Evolutionary conservation across 805 yeast species (phyloP), one percentile per base, ranked within the genome.

Genomic region (Pichia paraexigua): DNA sequence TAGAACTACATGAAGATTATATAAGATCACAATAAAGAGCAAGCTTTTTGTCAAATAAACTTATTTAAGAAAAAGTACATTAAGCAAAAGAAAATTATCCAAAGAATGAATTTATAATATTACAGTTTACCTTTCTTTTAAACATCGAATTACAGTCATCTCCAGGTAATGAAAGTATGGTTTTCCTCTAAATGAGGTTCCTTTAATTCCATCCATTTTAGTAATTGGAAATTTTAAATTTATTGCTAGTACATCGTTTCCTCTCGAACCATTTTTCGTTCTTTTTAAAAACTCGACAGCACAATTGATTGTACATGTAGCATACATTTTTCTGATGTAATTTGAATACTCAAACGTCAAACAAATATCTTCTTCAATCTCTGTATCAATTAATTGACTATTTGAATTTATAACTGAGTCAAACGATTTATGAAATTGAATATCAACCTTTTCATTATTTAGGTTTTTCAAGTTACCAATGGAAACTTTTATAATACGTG

Each of bases 131-230:
- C 13, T 12, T 13, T 30, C 35, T 9, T 35, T n/a, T n/a, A 35
- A n/a, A 35, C 11, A 8, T 7, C 10, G 17, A 8, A 35, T 11
- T n/a, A 35, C 9, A 9, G 39, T 35, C 9, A 35, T 5, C 20
- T 35, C 39, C 20, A 35, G n/a, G 12, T 35, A 35, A 35, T 35
- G 39, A 58, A 85, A 83, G 12, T 76, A 57, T 54, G 71, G 70
- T 4, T 69, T 50, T 0, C 90, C 90, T 55, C 74, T 76, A 45
- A 70, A 70, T n/a, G 61, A 59, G 1, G 81, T 74, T 1, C 94
- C 95, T 56, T 75, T 74, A 52, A 73, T 73, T 0, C 95, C 95
- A 64, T 87, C 95, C 58, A 84, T 68, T 0, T 77, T 74, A 17
- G 10, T 35, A 11, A 35, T 9, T 35, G 39, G 39, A n/a, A 35